phyloP scores from a whole-genome alignment of 1,139 yeast species.

The Yamadazyma triangularis region DNA sequence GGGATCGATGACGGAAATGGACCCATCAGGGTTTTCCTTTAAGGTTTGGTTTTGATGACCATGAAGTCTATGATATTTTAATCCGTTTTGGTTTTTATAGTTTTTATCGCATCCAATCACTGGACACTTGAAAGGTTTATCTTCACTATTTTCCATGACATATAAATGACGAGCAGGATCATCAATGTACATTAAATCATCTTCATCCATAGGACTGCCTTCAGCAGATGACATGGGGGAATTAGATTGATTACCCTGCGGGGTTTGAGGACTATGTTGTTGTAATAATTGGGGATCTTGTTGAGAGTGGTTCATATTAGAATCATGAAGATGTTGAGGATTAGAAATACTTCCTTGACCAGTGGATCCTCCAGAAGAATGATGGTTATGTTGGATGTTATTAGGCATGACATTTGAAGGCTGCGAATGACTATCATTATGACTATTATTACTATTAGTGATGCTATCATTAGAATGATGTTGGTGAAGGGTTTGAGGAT shows the following conservation, averaged over 20 bases:
- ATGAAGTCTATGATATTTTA: constrained; percentile 91
- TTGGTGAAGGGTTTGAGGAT: constrained; percentile 10
- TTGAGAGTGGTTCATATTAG: constrained; percentile 6
- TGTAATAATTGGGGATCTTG: constrained; percentile 15
- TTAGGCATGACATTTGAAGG: too few relatives aligned
- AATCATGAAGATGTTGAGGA: constrained; percentile 7
- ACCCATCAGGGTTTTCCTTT: constrained; percentile 89
- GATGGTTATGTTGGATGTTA: constrained; percentile 1
- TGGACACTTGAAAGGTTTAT: constrained; percentile 95
- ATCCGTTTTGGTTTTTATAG: constrained; percentile 94
- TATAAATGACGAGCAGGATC: constrained; percentile 94
- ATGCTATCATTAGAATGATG: constrained; percentile 4
- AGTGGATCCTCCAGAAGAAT: too few relatives aligned
- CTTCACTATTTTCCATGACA: constrained; percentile 87
- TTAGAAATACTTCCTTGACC: neutral
- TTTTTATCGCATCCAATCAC: constrained; percentile 98
- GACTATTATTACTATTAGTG: too few relatives aligned
- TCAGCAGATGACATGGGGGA: constrained; percentile 15
- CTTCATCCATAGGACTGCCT: constrained; percentile 28
- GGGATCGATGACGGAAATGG: constrained; percentile 89
- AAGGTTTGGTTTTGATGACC: constrained; percentile 96
- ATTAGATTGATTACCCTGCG: constrained; percentile 7
- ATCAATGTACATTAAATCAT: constrained; percentile 60
- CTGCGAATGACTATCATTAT: neutral
- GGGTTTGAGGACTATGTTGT: constrained; percentile 17